A percentile compares a stretch with the other conserved stretches of the same genome.
Conservation (phyloP, 2,329 filamentous ascomycete species). For the Madurella mycetomatis region DNA sequence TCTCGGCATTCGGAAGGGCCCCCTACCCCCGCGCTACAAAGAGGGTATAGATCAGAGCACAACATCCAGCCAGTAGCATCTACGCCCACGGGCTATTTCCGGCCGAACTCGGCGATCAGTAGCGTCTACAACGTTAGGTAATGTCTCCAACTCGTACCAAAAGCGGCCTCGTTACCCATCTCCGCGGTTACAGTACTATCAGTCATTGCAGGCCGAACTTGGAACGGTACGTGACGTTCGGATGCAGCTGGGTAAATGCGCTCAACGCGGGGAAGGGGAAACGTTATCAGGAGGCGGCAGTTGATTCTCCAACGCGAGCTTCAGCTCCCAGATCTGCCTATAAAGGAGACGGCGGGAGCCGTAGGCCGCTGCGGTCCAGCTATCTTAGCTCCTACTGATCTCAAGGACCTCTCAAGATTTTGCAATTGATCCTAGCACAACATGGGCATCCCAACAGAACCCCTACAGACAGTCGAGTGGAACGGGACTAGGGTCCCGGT, state of each 20-base stretch:
- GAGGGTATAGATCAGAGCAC: background rate
- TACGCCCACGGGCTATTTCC: too few species aligned
- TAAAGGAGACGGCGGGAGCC: too few species aligned
- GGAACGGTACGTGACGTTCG: background rate
- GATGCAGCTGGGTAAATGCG: background rate
- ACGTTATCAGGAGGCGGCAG: background rate
- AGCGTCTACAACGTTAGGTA: background rate
- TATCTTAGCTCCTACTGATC: too few species aligned
- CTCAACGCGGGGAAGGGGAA: background rate
- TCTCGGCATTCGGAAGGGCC: background rate
- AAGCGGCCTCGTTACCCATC: background rate
- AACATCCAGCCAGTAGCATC: background rate
- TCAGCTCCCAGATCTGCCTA: background rate
- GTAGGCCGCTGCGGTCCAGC: too few species aligned
- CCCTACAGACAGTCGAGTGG: constrained; percentile 45
- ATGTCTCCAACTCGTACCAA: background rate
- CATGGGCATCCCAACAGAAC: constrained; percentile 37
- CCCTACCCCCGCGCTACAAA: background rate
- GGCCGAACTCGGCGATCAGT: background rate
- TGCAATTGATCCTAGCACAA: constrained; percentile 9
- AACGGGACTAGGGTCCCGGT: constrained; percentile 47
- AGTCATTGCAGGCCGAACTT: background rate
- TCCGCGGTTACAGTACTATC: background rate
- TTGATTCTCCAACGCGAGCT: background rate
- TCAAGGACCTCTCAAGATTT: too few species aligned